Conservation (phyloP, 2,329 filamentous ascomycete species). For the Aspergillus sp. region DNA sequence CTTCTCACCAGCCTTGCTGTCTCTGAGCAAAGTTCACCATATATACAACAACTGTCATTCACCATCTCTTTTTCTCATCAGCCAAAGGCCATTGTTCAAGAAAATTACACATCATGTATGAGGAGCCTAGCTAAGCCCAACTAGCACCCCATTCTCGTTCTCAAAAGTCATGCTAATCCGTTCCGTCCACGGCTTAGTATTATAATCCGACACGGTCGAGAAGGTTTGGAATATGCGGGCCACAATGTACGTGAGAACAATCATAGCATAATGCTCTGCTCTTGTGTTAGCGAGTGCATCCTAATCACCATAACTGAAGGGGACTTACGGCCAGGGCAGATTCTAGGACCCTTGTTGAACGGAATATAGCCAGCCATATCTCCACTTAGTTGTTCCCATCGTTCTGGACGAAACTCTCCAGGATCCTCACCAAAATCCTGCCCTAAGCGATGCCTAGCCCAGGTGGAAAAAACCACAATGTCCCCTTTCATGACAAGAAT, state of each 20-base stretch:
- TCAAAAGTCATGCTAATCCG: constrained; percentile 19
- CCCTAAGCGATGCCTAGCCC: constrained; percentile 33
- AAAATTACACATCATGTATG: too few species aligned
- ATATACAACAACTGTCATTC: too few species aligned
- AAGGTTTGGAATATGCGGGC: constrained; percentile 18
- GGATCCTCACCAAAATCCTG: constrained; percentile 32
- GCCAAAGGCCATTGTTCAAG: too few species aligned
- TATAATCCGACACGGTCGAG: constrained; percentile 12
- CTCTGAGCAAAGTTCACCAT: too few species aligned
- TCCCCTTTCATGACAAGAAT: constrained; percentile 28
- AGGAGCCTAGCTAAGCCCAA: constrained; percentile 1
- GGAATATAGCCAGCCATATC: constrained; percentile 47
- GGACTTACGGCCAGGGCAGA: constrained; percentile 34
- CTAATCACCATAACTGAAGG: not conserved
- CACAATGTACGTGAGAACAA: constrained; percentile 18
- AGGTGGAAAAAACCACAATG: constrained; percentile 23
- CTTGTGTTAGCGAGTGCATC: not conserved
- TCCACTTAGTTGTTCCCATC: constrained; percentile 31
- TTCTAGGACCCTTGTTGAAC: constrained; percentile 48
- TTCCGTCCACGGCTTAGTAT: constrained; percentile 13
- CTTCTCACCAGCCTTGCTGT: too few species aligned
- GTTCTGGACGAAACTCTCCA: constrained; percentile 33
- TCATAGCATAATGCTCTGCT: constrained; percentile 18
- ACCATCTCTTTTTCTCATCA: too few species aligned
- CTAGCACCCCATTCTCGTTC: constrained; percentile 19